These are phyloP conservation scores for Fraxinus albicans DNA, from an alignment of 305 asterid species.

Conservation along the genomic window DNA sequence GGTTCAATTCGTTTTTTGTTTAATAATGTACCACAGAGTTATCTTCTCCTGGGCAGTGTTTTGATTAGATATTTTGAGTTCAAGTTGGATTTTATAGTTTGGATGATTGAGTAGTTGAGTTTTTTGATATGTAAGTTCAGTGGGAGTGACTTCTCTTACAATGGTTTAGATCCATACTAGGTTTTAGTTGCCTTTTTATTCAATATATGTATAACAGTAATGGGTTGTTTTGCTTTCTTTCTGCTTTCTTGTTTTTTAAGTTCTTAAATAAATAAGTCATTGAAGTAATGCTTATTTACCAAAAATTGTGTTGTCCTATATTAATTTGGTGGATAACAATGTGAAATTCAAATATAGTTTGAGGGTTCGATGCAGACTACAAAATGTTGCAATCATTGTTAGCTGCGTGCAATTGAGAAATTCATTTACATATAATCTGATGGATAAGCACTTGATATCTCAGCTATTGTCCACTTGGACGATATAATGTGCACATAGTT, in stretches of 20 bases:
- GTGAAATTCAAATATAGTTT: not conserved
- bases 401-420: not conserved
- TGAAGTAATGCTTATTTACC: not conserved
- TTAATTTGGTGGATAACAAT: slow-evolving; percentile 17
- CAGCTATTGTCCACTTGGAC: slow-evolving; percentile 3
- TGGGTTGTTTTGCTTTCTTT: slow-evolving; percentile 4
- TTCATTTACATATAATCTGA: slow-evolving; percentile 4
- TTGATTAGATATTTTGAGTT: slow-evolving; percentile 13
- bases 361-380: slow-evolving; percentile 14
- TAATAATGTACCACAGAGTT: slow-evolving; percentile 11
- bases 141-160: slow-evolving; percentile 16
- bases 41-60: slow-evolving; percentile 17
- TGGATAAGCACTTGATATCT: slow-evolving; percentile 8
- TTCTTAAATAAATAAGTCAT: not conserved
- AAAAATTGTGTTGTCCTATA: not conserved
- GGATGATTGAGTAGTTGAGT: slow-evolving; percentile 19
- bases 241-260: slow-evolving; percentile 5
- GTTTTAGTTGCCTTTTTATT: slow-evolving; percentile 3
- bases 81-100: slow-evolving; percentile 26
- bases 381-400: slow-evolving; percentile 14
- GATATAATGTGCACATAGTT: not conserved
- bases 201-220: slow-evolving; percentile 1
- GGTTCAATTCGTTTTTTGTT: slow-evolving; percentile 20
- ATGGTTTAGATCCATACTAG: slow-evolving; percentile 21
- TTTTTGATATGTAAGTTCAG: slow-evolving; percentile 8